Percentiles rank a stretch among this genome's conserved stretches.
Conservation (phyloP, 2,329 filamentous ascomycete genomes). For the Pseudofabraea citricarpa region DNA sequence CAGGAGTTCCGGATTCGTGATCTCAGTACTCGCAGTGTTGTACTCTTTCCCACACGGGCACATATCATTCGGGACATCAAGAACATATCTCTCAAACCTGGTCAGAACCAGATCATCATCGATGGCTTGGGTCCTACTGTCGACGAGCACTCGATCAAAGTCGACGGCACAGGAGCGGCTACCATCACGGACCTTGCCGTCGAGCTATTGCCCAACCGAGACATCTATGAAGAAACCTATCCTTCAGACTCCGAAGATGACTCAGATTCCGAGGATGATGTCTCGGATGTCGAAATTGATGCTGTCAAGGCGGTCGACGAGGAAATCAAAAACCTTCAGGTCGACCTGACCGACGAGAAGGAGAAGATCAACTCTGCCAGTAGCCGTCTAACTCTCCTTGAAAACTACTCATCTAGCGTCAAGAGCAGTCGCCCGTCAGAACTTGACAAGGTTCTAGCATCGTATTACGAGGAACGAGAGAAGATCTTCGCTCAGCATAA, state of each 20-base stretch:
- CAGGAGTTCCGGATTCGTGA: constrained; percentile 52
- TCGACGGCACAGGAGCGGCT: constrained; percentile 53
- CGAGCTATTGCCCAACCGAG: constrained; percentile 47
- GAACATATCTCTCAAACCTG: constrained; percentile 45
- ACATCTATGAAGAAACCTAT: constrained; percentile 35
- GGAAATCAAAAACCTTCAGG: constrained; percentile 19
- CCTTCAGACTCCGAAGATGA: constrained; percentile 29
- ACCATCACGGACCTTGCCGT: constrained; percentile 59
- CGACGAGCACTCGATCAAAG: constrained; percentile 52
- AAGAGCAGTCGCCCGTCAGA: constrained; percentile 14
- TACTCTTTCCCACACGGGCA: constrained; percentile 56
- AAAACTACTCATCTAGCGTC: constrained; percentile 21
- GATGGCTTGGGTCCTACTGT: constrained; percentile 47
- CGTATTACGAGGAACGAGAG: constrained; percentile 21
- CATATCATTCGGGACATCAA: constrained; percentile 57
- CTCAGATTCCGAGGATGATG: constrained; percentile 21
- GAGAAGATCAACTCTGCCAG: constrained; percentile 26
- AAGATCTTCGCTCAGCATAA: constrained; percentile 36
- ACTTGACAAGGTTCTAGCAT: constrained; percentile 17
- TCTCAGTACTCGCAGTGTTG: constrained; percentile 55
- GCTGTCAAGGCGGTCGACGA: constrained; percentile 15
- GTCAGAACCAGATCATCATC: constrained; percentile 51
- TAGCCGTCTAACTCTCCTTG: constrained; percentile 20
- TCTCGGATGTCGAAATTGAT: constrained; percentile 18
- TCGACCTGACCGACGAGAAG: constrained; percentile 18